Evolutionary conservation across 2,329 filamentous ascomycete genomes (phyloP).

Genomic region (Colletotrichum eleusines): DNA sequence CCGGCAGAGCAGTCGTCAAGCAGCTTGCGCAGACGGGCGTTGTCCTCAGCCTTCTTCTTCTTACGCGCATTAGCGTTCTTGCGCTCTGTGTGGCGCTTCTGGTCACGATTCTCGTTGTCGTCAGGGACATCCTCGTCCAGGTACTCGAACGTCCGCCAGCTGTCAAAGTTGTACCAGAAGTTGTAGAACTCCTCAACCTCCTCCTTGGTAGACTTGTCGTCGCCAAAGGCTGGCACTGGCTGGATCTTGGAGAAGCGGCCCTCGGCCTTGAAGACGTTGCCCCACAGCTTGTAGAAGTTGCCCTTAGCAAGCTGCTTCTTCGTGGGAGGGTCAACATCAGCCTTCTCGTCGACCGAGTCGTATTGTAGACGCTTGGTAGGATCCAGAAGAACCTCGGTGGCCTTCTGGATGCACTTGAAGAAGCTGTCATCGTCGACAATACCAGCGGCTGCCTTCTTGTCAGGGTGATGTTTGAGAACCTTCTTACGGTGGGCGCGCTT

Average conservation of each 20-base stretch:
- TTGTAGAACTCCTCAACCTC: conserved; percentile 98
- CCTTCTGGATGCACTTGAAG: conserved; percentile 99
- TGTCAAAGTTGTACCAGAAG: conserved; percentile 99
- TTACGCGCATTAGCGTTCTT: conserved; percentile 98
- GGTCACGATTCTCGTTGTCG: conserved; percentile 98
- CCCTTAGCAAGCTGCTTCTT: conserved; percentile 91
- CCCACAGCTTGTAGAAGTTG: conserved; percentile 97
- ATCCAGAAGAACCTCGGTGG: conserved; percentile 92
- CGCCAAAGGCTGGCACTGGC: conserved; percentile 88
- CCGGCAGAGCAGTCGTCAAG: conserved; percentile 87
- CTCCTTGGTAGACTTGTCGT: conserved; percentile 86
- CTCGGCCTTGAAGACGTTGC: conserved; percentile 89
- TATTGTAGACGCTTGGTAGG: conserved; percentile 93
- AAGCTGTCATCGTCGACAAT: conserved; percentile 94
- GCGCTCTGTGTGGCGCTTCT: conserved; percentile 97
- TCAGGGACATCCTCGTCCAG: conserved; percentile 98
- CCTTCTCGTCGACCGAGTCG: conserved; percentile 95
- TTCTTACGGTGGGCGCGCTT: conserved; percentile 99
- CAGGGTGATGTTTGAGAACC: conserved; percentile 98
- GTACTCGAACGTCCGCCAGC: conserved; percentile 97
- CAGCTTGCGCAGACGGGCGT: conserved; percentile 86
- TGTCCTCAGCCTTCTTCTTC: conserved; percentile 99
- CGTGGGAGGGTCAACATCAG: conserved; percentile 89
- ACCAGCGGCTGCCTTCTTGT: conserved; percentile 96
- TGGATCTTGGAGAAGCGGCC: conserved; percentile 91